Percentiles rank a stretch among this genome's conserved stretches.
phyloP scores from a whole-genome alignment of 169 alveolate genomes.

The Fabrea salina region DNA sequence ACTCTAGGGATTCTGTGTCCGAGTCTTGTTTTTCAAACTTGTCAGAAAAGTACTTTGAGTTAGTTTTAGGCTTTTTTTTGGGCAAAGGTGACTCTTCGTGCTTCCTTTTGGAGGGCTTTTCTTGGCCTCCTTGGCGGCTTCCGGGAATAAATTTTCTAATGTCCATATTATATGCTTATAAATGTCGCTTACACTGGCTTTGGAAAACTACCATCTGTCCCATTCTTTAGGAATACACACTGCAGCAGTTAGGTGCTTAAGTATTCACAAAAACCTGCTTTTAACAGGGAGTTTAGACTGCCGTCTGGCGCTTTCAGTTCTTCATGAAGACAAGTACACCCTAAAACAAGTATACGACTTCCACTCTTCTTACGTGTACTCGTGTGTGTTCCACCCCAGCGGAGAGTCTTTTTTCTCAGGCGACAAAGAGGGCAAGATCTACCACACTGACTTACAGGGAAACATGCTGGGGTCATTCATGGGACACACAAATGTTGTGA shows the following conservation, averaged over 20 bases:
- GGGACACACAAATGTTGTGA: conserved; percentile 74
- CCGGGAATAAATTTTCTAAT: no score
- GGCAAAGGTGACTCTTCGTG: no score
- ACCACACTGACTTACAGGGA: conserved; percentile 61
- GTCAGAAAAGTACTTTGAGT: no score
- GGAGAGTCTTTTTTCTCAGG: conserved; percentile 69
- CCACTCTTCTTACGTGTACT: conserved; percentile 7
- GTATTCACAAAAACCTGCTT: background rate
- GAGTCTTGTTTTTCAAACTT: no score
- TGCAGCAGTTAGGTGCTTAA: conserved; percentile 13
- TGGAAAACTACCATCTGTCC: conserved; percentile 19
- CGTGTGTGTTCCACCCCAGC: background rate
- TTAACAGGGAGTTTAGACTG: conserved; percentile 15
- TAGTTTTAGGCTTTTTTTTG: no score
- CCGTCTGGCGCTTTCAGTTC: background rate
- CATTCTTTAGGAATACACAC: conserved; percentile 12
- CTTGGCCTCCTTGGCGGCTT: no score
- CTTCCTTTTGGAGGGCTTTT: no score
- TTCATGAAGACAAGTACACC: background rate
- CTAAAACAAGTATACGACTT: background rate
- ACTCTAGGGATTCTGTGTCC: no score
- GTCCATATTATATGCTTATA: no score
- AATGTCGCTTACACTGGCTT: background rate
- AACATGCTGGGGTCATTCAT: conserved; percentile 55
- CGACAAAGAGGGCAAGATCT: conserved; percentile 68